A percentile compares a stretch with the other conserved stretches of the same genome.
Conservation (phyloP, 139 green algal species). For the Chlamydomonas asymmetrica region DNA sequence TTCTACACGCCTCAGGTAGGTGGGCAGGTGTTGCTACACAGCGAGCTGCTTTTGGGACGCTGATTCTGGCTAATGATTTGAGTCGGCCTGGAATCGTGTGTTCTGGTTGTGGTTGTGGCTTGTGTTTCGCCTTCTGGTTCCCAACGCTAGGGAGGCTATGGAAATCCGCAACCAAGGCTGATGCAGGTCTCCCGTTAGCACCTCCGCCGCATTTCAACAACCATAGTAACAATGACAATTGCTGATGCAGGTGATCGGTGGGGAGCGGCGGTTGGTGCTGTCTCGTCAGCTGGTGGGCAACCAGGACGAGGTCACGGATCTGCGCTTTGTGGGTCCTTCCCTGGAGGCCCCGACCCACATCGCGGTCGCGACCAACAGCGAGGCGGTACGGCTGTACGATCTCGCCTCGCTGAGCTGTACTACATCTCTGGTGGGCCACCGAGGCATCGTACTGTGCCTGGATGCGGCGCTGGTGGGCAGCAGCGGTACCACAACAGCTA, state of each 20-base stretch:
- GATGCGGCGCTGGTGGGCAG: conserved; percentile 24
- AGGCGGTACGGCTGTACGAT: conserved; percentile 80
- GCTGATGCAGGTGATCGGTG: conserved; percentile 3
- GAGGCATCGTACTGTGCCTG: conserved; percentile 54
- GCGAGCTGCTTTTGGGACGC: no score
- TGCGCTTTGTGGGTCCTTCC: conserved; percentile 68
- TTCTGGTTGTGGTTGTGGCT: no score
- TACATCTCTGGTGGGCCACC: conserved; percentile 61
- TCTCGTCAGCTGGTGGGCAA: conserved; percentile 87
- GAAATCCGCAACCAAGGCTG: no score
- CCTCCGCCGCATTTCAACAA: no score
- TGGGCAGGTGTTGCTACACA: no score
- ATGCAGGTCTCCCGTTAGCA: no score
- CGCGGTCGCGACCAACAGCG: conserved; percentile 79
- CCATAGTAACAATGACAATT: no score
- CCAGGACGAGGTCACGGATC: conserved; percentile 90
- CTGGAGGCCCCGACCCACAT: conserved; percentile 53
- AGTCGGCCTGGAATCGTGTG: no score
- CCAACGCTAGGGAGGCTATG: no score
- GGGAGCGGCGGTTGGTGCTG: conserved; percentile 33
- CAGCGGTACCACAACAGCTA: background rate
- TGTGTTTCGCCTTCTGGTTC: no score
- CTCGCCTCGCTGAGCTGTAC: conserved; percentile 52
- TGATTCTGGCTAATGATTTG: no score
- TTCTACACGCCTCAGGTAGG: conserved; percentile 49